Percentiles rank a stretch among this genome's conserved stretches.
phyloP scores from a whole-genome alignment of 176 grass and related monocot species.

The Tuctoria greenei region DNA sequence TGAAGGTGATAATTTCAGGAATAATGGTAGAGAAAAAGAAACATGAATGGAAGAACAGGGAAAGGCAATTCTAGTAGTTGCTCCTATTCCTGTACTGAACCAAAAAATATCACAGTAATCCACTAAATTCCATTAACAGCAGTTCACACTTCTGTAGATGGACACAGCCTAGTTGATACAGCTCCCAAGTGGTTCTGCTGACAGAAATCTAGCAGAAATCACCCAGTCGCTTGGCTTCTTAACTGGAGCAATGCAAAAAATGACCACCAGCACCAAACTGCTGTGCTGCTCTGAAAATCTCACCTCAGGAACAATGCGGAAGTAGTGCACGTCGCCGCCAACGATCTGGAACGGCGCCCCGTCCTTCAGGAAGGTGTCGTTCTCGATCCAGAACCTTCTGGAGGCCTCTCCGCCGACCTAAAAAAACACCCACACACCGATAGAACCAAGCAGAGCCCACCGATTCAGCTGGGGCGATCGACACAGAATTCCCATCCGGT shows the following conservation, averaged over 20 bases:
- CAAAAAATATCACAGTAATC: not conserved
- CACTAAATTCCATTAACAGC: not conserved
- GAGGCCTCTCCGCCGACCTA: constrained; percentile 26
- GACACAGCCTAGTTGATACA: not conserved
- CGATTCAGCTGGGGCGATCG: not conserved
- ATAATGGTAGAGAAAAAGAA: not conserved
- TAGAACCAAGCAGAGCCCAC: not conserved
- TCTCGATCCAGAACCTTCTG: constrained; percentile 71
- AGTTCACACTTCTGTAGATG: not conserved
- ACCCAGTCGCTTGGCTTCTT: not conserved
- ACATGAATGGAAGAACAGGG: not conserved
- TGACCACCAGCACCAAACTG: not conserved
- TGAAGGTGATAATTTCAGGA: not conserved
- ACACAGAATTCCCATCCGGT: not conserved
- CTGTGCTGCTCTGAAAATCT: not conserved
- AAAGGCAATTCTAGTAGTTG: not conserved
- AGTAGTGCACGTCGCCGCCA: constrained; percentile 89
- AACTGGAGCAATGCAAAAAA: not conserved
- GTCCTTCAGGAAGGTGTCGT: constrained; percentile 85
- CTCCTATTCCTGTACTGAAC: not conserved
- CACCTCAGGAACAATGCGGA: constrained; percentile 92
- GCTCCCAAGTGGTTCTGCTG: not conserved
- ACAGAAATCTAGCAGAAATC: not conserved
- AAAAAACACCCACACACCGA: not conserved
- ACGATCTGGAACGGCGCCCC: constrained; percentile 72